Evolutionary conservation across 805 yeast species (phyloP).

Genomic region (Zygosaccharomyces bailii): DNA sequence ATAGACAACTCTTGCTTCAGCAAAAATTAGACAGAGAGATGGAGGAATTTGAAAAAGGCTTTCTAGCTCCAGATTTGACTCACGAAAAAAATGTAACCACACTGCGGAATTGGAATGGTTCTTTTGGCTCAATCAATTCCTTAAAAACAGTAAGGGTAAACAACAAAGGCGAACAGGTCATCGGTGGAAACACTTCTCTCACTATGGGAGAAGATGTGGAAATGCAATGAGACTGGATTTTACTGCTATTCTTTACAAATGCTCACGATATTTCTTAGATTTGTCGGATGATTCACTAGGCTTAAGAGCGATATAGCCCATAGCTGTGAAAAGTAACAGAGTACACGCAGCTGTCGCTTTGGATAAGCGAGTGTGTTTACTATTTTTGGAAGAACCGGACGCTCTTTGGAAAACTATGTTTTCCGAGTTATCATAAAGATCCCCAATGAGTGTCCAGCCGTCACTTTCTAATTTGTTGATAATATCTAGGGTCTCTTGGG

Average conservation of each 20-base stretch:
- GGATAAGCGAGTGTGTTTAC: background rate
- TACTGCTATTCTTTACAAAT: background rate
- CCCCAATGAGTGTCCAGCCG: conserved; percentile 32
- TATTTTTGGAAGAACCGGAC: background rate
- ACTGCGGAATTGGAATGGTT: conserved; percentile 76
- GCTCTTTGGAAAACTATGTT: conserved; percentile 23
- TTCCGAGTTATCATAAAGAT: conserved; percentile 20
- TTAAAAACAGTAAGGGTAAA: conserved; percentile 47
- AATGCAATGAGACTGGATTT: conserved; percentile 16
- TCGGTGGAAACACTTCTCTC: conserved; percentile 18
- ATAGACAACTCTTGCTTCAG: conserved; percentile 64
- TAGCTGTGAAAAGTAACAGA: background rate
- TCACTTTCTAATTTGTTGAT: conserved; percentile 22
- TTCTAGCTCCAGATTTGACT: conserved; percentile 66
- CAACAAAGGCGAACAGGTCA: conserved; percentile 26
- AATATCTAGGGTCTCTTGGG: conserved; percentile 25
- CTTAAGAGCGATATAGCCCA: conserved; percentile 3
- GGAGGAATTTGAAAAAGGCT: conserved; percentile 66
- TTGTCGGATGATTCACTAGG: background rate
- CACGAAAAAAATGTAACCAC: conserved; percentile 55
- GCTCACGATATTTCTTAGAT: background rate
- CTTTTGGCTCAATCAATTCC: conserved; percentile 69
- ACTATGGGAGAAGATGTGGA: conserved; percentile 19
- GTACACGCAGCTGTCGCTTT: conserved; percentile 4
- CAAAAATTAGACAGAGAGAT: conserved; percentile 57